A percentile compares a stretch with the other conserved stretches of the same genome.
Evolutionary conservation across 805 yeast genomes (phyloP).

Genomic region (Saccharomycopsis olivae): DNA sequence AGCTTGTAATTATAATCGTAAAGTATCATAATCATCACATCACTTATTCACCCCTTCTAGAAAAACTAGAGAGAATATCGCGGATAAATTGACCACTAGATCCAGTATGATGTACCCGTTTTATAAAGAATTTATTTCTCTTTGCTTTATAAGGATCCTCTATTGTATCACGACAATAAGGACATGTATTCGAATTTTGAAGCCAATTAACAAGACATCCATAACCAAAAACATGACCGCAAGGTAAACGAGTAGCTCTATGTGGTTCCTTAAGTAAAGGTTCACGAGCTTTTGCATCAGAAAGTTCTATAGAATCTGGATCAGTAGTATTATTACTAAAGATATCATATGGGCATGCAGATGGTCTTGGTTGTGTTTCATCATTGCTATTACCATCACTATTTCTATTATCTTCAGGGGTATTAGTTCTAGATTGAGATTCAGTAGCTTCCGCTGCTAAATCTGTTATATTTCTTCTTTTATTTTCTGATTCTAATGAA

Average conservation of each 20-base stretch:
- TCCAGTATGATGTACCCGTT: slow-evolving; percentile 1
- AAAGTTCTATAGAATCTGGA: not conserved
- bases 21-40: not conserved
- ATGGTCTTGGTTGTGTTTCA: not conserved
- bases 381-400: not conserved
- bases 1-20: not conserved
- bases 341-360: too few relatives aligned
- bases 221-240: slow-evolving; percentile 78
- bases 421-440: not conserved
- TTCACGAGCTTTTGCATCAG: not conserved
- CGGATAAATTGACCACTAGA: slow-evolving; percentile 1
- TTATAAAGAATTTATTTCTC: not conserved
- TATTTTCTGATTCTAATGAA: not conserved
- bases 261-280: slow-evolving; percentile 28
- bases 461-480: not conserved
- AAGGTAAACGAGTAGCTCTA: slow-evolving; percentile 63
- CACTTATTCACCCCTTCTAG: slow-evolving; percentile 14
- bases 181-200: slow-evolving; percentile 62
- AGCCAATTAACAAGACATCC: slow-evolving; percentile 80
- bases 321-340: not conserved
- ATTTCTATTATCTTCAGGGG: not conserved
- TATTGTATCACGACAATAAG: slow-evolving; percentile 63
- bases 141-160: slow-evolving; percentile 21
- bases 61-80: not conserved
- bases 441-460: not conserved